Percentiles rank a stretch among this genome's conserved stretches.
phyloP scores from a whole-genome alignment of 345 rosid genomes.

The Syzygium jambos region DNA sequence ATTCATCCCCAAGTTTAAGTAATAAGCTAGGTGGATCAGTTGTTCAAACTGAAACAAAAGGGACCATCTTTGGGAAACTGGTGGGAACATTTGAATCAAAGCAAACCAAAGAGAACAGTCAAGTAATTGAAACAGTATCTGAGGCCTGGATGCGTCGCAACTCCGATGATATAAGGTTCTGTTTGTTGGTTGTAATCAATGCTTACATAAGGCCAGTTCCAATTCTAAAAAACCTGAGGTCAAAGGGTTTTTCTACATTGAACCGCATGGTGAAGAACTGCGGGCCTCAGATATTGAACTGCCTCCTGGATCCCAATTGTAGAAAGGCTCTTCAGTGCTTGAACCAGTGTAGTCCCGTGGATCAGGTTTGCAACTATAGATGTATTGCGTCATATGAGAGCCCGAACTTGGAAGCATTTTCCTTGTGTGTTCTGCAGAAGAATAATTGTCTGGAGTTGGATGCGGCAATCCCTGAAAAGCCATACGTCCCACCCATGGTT shows the following conservation, averaged over 20 bases:
- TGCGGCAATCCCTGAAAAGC: slow-evolving; percentile 71
- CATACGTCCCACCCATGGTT: slow-evolving; percentile 56
- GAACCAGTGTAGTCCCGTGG: slow-evolving; percentile 84
- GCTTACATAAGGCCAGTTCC: slow-evolving; percentile 80
- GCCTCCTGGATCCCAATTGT: slow-evolving; percentile 78
- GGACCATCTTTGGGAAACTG: slow-evolving; percentile 19
- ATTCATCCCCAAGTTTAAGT: slow-evolving; percentile 34
- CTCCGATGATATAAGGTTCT: slow-evolving; percentile 85
- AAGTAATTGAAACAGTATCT: slow-evolving; percentile 51
- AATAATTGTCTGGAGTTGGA: slow-evolving; percentile 73
- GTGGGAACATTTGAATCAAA: slow-evolving; percentile 11
- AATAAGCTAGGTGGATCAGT: slow-evolving; percentile 60
- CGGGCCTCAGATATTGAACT: slow-evolving; percentile 75
- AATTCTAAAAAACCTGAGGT: slow-evolving; percentile 65
- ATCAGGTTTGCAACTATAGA: slow-evolving; percentile 85
- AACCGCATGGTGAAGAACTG: slow-evolving; percentile 82
- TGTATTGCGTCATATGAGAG: slow-evolving; percentile 97
- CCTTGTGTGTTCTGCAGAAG: slow-evolving; percentile 80
- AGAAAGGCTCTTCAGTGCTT: slow-evolving; percentile 91
- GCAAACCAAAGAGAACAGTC: slow-evolving; percentile 30
- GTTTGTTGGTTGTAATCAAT: slow-evolving; percentile 70
- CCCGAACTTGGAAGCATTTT: slow-evolving; percentile 75
- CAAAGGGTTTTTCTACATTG: slow-evolving; percentile 83
- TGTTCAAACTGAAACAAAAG: slow-evolving; percentile 17
- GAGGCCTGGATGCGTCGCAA: slow-evolving; percentile 85